Percentiles rank a stretch among this genome's conserved stretches.
Evolutionary conservation across 495 filamentous ascomycete species (phyloP).

Genomic region (Chaetomium cochliodes): DNA sequence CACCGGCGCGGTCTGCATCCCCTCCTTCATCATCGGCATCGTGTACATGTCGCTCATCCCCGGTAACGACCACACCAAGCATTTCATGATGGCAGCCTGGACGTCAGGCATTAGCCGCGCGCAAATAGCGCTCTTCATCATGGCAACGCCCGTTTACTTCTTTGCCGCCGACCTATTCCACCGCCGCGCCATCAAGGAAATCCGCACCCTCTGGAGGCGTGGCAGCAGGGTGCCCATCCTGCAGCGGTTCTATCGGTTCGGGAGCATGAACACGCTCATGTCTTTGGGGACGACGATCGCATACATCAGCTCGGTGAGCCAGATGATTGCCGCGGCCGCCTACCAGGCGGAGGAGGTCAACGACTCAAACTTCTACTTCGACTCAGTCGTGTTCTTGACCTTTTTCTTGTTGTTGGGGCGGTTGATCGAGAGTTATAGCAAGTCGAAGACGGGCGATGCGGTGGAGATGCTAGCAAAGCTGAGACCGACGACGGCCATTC

Average conservation of each 20-base stretch:
- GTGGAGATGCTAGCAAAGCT: constrained; percentile 77
- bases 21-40: constrained; percentile 86
- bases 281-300: constrained; percentile 86
- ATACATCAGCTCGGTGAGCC: constrained; percentile 78
- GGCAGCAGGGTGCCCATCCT: constrained; percentile 72
- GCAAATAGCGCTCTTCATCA: constrained; percentile 80
- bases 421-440: constrained; percentile 87
- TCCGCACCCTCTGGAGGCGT: constrained; percentile 75
- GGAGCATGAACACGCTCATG: constrained; percentile 95
- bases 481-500: constrained; percentile 72
- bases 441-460: constrained; percentile 86
- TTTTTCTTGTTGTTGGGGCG: constrained; percentile 82
- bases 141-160: constrained; percentile 88
- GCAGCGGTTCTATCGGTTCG: constrained; percentile 83
- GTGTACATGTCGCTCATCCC: constrained; percentile 85
- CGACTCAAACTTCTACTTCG: constrained; percentile 76
- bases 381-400: constrained; percentile 91
- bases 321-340: constrained; percentile 68
- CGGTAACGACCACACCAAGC: constrained; percentile 51
- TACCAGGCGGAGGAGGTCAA: constrained; percentile 34
- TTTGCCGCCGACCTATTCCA: constrained; percentile 88
- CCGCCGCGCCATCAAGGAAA: constrained; percentile 70
- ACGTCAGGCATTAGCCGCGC: constrained; percentile 70
- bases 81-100: constrained; percentile 70
- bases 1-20: constrained; percentile 72